Percentiles rank a stretch among this genome's conserved stretches.
Conservation (phyloP, 495 filamentous ascomycete species). For the Margaritispora aquatica region DNA sequence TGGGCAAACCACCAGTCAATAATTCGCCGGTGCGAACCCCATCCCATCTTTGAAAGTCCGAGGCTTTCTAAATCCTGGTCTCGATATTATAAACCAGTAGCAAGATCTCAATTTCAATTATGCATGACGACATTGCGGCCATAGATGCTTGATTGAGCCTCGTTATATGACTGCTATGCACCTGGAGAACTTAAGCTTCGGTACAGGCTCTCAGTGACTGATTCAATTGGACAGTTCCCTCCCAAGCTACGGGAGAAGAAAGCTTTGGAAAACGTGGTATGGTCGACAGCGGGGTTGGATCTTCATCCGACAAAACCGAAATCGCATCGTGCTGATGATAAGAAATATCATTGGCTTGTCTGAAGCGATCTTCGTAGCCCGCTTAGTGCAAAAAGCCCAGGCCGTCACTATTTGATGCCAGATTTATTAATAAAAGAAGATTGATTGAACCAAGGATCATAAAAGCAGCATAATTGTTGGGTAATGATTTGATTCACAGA, state of each 20-base stretch:
- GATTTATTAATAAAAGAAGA: no score
- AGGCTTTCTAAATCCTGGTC: neutral
- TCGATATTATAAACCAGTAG: neutral
- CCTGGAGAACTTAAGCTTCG: neutral
- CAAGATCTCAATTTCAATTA: neutral
- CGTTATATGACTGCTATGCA: neutral
- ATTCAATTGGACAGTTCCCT: neutral
- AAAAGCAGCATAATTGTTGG: no score
- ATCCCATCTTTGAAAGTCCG: neutral
- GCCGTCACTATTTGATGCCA: no score
- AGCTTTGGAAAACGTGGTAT: neutral
- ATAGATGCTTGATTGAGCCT: neutral
- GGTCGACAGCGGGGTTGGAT: neutral
- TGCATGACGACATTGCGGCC: neutral
- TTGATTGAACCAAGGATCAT: no score
- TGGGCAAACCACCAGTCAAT: slow-evolving; percentile 1
- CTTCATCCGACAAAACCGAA: neutral
- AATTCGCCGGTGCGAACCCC: slow-evolving; percentile 35
- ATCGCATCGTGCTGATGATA: neutral
- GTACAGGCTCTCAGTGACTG: neutral
- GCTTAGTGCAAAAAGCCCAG: no score
- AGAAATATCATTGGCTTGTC: neutral
- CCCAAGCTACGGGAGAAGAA: neutral
- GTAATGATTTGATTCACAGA: no score
- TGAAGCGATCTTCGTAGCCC: no score